Evolutionary conservation across 768 basidiomycete genomes (phyloP), one percentile per base, ranked within the genome.

Genomic region (Clavulina sp.): DNA sequence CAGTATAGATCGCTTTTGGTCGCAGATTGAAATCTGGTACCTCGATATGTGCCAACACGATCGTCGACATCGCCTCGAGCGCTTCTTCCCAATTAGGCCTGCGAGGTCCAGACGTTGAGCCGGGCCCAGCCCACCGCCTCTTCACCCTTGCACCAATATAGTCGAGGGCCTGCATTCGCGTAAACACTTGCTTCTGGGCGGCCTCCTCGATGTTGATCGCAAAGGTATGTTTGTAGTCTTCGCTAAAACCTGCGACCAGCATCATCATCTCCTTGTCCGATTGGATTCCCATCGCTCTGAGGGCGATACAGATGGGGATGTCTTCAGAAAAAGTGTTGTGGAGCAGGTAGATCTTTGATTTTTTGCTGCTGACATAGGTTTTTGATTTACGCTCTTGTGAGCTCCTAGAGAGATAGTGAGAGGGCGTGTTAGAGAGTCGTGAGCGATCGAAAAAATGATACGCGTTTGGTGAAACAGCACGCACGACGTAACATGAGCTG

Each of bases 261-360:
- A 96, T 74, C 24, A 97, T 76, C 41, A 97, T 93, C 63, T 99
- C 95, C 66, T 95, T 96, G 69, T 97, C 93, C 2, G 95, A 91
- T 58, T 92, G 87, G 56, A 95, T 79, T 2, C 93, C 91, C 41
- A 99, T 77, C 5, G 95, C 95, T 66, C 96, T 97, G 58, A 99
- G 79, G 6, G 88, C 92, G 61, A 99, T 80, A 41, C 79, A 91
- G 52, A 99, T 89, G 3, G 95, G 93, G 26, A 99, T 84, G 62
- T 92, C 91, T 67, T 99, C 95, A 57, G 89, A 84, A 54, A 95
- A 82, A 48, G 88, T 95, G 65, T 99, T 99, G 68, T 99, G 95
- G 19, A 89, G 83, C 48, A 99, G 80, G 64, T 92, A 96, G 52
- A 99, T 87, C 65, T 82, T 86, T 54, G 81, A 79, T 65, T 91